Percentiles rank a stretch among this genome's conserved stretches.
phyloP scores from a whole-genome alignment of 2,329 filamentous ascomycete genomes.

The Ascochyta lentis region DNA sequence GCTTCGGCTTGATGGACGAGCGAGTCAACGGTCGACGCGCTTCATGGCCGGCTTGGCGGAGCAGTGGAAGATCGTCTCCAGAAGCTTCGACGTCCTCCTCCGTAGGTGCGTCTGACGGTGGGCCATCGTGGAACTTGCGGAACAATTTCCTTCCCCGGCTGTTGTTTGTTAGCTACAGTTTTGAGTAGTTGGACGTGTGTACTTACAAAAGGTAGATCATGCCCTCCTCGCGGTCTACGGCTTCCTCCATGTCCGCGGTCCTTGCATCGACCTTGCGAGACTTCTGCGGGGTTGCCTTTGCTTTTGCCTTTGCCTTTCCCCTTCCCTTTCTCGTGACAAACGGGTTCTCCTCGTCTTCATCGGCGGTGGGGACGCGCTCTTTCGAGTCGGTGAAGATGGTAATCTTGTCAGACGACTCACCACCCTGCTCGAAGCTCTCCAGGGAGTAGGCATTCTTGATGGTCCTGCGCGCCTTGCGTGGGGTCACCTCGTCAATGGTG shows the following conservation, averaged over 20 bases:
- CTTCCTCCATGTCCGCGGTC: conserved; percentile 67
- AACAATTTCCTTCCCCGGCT: conserved; percentile 78
- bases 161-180: background rate
- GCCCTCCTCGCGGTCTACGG: conserved; percentile 71
- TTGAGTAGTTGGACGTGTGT: background rate
- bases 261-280: conserved; percentile 60
- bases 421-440: conserved; percentile 54
- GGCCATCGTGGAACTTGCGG: conserved; percentile 66
- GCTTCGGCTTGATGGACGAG: conserved; percentile 73
- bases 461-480: conserved; percentile 63
- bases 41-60: conserved; percentile 46
- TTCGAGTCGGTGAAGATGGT: conserved; percentile 80
- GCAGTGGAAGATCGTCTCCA: conserved; percentile 49
- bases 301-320: conserved; percentile 47
- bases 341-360: conserved; percentile 72
- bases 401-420: conserved; percentile 64
- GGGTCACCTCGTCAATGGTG: conserved; percentile 63
- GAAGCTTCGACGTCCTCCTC: conserved; percentile 40
- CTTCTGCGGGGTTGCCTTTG: conserved; percentile 53
- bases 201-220: conserved; percentile 81
- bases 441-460: conserved; percentile 60
- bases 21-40: conserved; percentile 64
- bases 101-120: conserved; percentile 43
- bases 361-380: conserved; percentile 73
- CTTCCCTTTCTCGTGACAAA: conserved; percentile 65